Conservation (phyloP, 257 asterid genomes). For the Solanum sitiens region DNA sequence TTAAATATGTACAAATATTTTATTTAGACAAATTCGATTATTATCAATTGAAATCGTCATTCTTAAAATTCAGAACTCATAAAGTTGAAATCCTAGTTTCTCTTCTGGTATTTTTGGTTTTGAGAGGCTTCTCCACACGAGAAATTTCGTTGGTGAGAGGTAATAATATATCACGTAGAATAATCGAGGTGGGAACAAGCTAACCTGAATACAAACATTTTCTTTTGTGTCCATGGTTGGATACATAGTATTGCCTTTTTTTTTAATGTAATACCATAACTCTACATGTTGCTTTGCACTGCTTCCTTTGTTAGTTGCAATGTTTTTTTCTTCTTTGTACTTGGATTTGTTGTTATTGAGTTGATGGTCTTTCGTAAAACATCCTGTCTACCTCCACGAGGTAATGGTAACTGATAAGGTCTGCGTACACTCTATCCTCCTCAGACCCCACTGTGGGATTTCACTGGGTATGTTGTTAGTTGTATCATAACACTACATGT, state of each 20-base stretch:
- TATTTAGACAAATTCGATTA: not conserved
- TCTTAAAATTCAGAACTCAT: not conserved
- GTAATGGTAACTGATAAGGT: too few relatives aligned
- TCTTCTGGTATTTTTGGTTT: not conserved
- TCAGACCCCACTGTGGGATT: not conserved
- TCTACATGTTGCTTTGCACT: not conserved
- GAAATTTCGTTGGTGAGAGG: not conserved
- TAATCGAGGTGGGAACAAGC: not conserved
- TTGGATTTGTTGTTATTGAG: not conserved
- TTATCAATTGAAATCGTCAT: not conserved
- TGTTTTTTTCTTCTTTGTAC: not conserved
- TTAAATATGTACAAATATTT: not conserved
- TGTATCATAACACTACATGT: not conserved
- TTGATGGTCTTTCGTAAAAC: not conserved
- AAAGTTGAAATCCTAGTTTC: not conserved
- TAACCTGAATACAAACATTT: not conserved
- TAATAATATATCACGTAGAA: not conserved
- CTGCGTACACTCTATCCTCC: not conserved
- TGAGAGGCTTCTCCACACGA: not conserved
- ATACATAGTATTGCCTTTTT: not conserved
- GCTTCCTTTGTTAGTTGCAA: not conserved
- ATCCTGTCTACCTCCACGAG: not conserved
- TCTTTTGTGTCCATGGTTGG: not conserved
- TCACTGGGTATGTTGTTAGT: not conserved
- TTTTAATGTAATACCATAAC: not conserved